These are phyloP conservation scores for Leonotis leonurus DNA, from an alignment of 257 asterid species.

Conservation along the genomic window DNA sequence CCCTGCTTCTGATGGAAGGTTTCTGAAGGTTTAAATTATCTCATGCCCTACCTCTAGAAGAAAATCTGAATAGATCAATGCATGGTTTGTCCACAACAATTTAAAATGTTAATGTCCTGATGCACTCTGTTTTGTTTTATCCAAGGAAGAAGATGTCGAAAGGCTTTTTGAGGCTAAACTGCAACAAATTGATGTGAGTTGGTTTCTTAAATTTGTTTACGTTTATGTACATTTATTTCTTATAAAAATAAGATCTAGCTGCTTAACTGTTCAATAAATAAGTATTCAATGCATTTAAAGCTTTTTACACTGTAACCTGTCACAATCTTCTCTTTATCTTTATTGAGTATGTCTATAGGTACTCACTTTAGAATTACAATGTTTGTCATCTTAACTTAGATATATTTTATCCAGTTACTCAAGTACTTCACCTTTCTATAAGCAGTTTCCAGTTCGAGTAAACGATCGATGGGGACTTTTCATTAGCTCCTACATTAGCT, in stretches of 20 bases:
- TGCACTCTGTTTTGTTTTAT: constrained; percentile 20
- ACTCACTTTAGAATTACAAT: neutral
- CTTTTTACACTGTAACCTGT: neutral
- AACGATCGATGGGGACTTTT: neutral
- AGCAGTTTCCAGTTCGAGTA: neutral
- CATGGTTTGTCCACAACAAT: neutral
- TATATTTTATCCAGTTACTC: neutral
- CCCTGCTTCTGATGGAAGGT: constrained; percentile 67
- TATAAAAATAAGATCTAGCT: neutral
- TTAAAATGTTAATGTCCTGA: neutral
- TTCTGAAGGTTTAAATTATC: constrained; percentile 56
- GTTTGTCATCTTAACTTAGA: neutral
- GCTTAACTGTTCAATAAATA: neutral
- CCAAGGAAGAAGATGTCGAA: constrained; percentile 77
- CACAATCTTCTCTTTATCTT: neutral
- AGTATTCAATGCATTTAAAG: neutral
- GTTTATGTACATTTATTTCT: constrained; percentile 3
- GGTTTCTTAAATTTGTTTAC: neutral
- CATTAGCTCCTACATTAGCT: neutral
- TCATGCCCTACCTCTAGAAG: constrained; percentile 11
- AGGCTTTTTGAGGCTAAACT: constrained; percentile 93
- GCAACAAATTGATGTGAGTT: constrained; percentile 87
- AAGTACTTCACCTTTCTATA: neutral
- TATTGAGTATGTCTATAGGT: neutral
- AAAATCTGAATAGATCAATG: neutral